Percentiles rank a stretch among this genome's conserved stretches.
phyloP scores from a whole-genome alignment of 305 asterid genomes.

The Fraxinus angustifolia region DNA sequence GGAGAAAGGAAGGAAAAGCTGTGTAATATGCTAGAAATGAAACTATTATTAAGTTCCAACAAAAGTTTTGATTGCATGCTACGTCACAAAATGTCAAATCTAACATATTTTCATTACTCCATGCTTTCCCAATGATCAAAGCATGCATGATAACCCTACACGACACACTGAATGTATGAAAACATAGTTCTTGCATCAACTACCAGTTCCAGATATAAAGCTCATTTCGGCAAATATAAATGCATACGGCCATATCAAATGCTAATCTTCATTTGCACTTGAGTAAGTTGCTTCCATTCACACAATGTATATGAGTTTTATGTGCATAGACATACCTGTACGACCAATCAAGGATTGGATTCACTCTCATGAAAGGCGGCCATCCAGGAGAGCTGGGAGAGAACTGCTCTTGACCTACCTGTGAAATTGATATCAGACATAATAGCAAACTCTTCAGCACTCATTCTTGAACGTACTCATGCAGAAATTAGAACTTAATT shows the following conservation, averaged over 20 bases:
- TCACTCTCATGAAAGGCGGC: conserved; percentile 99
- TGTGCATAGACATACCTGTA: conserved; percentile 55
- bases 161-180: neutral
- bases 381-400: conserved; percentile 97
- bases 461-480: conserved; percentile 6
- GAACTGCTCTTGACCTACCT: conserved; percentile 92
- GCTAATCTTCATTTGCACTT: neutral
- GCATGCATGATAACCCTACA: neutral
- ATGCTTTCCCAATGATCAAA: neutral
- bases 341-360: conserved; percentile 98
- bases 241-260: neutral
- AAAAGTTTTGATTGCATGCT: neutral
- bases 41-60: neutral
- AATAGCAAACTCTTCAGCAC: neutral
- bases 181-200: neutral
- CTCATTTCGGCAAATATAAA: neutral
- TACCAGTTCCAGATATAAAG: neutral
- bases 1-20: neutral
- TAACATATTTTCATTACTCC: neutral
- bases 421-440: conserved; percentile 24
- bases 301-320: neutral
- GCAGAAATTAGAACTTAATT: conserved; percentile 7
- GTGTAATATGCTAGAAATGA: neutral
- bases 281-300: neutral
- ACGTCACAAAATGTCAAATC: neutral